These are phyloP conservation scores for Peronospora belbahrii DNA, from an alignment of 352 stramenopile species.

Conservation along the genomic window DNA sequence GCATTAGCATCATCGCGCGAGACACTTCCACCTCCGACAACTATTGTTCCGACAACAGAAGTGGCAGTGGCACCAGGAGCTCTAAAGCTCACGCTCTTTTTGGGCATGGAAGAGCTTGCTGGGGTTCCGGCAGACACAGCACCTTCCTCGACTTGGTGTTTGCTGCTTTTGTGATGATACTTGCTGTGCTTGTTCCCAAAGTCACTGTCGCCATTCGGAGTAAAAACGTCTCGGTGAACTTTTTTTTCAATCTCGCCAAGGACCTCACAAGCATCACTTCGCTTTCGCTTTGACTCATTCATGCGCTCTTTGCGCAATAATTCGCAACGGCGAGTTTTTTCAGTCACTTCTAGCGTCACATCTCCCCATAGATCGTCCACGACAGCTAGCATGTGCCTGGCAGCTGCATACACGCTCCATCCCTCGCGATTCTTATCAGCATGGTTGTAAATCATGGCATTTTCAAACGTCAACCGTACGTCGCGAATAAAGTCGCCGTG, in stretches of 20 bases:
- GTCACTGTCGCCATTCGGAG: constrained; percentile 6
- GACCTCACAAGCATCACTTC: constrained; percentile 23
- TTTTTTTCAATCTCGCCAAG: constrained; percentile 32
- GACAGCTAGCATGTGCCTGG: constrained; percentile 59
- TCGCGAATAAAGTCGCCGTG: constrained; percentile 80
- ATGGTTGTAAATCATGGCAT: constrained; percentile 74
- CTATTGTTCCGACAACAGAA: constrained; percentile 29
- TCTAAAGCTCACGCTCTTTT: constrained; percentile 5
- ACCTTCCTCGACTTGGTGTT: constrained; percentile 9
- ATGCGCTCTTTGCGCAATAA: constrained; percentile 70
- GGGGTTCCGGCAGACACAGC: background rate
- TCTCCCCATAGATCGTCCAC: constrained; percentile 75
- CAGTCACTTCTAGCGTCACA: constrained; percentile 68
- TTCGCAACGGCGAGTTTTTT: constrained; percentile 61
- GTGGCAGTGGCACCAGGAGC: constrained; percentile 10
- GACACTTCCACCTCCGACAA: constrained; percentile 22
- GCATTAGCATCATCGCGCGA: constrained; percentile 20
- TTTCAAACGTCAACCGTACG: constrained; percentile 77
- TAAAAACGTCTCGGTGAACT: constrained; percentile 14
- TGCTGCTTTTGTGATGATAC: constrained; percentile 25
- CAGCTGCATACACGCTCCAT: constrained; percentile 76
- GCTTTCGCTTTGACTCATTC: constrained; percentile 45
- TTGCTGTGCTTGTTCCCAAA: constrained; percentile 19
- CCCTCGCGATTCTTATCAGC: constrained; percentile 74
- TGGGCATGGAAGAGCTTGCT: background rate